Base-by-base conservation (phyloP, 2,329 filamentous ascomycete genomes). In the Madurella fahalii region DNA sequence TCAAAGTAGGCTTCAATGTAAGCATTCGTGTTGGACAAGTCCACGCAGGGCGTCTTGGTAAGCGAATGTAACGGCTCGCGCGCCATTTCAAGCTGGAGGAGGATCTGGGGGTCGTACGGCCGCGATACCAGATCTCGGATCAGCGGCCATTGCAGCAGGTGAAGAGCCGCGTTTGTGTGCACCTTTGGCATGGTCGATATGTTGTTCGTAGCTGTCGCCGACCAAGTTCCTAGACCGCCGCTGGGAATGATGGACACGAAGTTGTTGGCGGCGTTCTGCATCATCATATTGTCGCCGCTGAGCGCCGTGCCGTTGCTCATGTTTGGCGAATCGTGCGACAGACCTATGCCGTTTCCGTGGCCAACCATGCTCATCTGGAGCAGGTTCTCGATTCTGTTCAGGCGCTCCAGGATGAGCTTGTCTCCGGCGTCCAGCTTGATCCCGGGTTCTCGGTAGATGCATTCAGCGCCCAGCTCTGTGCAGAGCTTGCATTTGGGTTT, bases 341-440 rank as follows among this genome's bases (percentile, higher is more conserved):
- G 68, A 48, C 75, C 76, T 57, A 84, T 74, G 37, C 76, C 76
- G 58, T 77, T 81, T 44, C 75, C 68, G 49, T 76, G 72, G 42
- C 71, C 73, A 17, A 79, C 74, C 61, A 90, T 73, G 61, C 76
- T 87, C 59, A 85, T 84, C 67, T 92, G 87, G n/a, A 94, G 77
- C 43, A 94, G 74, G 48, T 79, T 86, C 69, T 94, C 89, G 64
- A 94, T 92, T 50, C 87, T 84, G 63, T 80, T 83, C 37, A 94
- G 76, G 53, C 87, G 85, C 67, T 93, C 89, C 39, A 94, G 74
- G 58, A 94, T 94, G 53, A 94, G 77, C 72, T 92, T 93, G 74
- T 93, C 89, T 61, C 89, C 89, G 37, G 89, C 88, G 68, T 94
- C 89, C 9, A 94, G 81, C 72, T 94, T 94, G 75, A 93, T 89